A percentile compares a stretch with the other conserved stretches of the same genome.
Conservation (phyloP, 2,329 filamentous ascomycete genomes). For the Talaromyces sp. region DNA sequence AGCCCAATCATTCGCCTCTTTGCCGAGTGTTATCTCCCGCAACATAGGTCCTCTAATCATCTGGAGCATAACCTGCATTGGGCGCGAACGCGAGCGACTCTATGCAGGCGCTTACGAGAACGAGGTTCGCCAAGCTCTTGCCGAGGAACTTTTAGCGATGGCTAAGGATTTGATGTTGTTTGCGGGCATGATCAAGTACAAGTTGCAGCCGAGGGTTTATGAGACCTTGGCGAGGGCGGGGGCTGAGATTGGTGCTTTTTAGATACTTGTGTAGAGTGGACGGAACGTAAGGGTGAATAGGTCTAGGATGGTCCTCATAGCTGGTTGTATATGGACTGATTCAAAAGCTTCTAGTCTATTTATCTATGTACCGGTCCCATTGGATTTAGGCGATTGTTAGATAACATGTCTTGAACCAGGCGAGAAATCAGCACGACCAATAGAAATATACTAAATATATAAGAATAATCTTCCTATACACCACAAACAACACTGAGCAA, state of each 20-base stretch:
- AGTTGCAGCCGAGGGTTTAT: slow-evolving; percentile 80
- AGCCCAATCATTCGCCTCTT: slow-evolving; percentile 73
- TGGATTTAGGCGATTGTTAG: not conserved
- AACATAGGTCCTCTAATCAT: slow-evolving; percentile 88
- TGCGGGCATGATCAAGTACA: slow-evolving; percentile 86
- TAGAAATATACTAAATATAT: not conserved
- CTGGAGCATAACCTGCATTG: slow-evolving; percentile 88
- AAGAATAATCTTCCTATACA: slow-evolving; percentile 1
- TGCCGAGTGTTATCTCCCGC: slow-evolving; percentile 76
- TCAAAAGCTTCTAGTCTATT: not conserved
- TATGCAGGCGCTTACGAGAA: slow-evolving; percentile 66
- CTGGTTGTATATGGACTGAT: not conserved
- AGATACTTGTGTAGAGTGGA: not conserved
- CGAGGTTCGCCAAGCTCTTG: slow-evolving; percentile 48
- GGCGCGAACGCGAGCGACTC: slow-evolving; percentile 69
- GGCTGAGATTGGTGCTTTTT: slow-evolving; percentile 55
- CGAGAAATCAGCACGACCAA: not conserved
- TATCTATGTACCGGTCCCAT: not conserved
- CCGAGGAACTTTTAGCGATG: slow-evolving; percentile 70
- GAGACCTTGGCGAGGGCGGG: slow-evolving; percentile 82
- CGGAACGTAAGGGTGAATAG: not conserved
- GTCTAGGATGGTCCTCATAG: not conserved
- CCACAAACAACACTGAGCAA: not conserved
- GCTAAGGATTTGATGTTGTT: slow-evolving; percentile 91
- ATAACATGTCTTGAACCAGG: not conserved